A percentile compares a stretch with the other conserved stretches of the same genome.
phyloP scores from a whole-genome alignment of 2,329 filamentous ascomycete species.

The Curvularia spicifera region DNA sequence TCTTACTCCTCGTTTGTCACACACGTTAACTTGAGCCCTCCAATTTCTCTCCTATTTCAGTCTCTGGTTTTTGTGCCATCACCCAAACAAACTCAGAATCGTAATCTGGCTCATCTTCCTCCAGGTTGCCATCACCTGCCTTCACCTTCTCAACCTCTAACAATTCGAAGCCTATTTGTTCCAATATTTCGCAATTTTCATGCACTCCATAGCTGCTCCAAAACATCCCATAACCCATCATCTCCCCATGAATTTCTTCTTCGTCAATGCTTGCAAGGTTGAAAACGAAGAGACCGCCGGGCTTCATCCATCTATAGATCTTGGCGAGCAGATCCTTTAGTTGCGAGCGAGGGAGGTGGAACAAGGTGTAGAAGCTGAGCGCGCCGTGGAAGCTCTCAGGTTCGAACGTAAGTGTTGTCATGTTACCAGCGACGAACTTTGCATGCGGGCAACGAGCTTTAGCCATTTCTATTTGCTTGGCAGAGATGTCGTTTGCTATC shows the following conservation, averaged over 20 bases:
- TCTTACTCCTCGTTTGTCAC: not conserved
- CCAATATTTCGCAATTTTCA: constrained; percentile 28
- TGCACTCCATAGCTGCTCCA: constrained; percentile 45
- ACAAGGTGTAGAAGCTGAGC: constrained; percentile 59
- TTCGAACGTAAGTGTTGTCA: constrained; percentile 46
- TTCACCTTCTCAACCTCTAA: constrained; percentile 25
- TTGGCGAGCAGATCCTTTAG: constrained; percentile 54
- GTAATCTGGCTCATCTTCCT: constrained; percentile 28
- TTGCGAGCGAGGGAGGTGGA: constrained; percentile 59
- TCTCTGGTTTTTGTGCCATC: constrained; percentile 15
- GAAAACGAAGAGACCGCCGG: constrained; percentile 52
- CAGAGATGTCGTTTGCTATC: constrained; percentile 51
- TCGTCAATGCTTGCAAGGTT: constrained; percentile 55
- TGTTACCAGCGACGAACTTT: constrained; percentile 44
- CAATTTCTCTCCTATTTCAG: not conserved
- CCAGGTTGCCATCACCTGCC: constrained; percentile 20
- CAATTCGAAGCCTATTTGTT: constrained; percentile 21
- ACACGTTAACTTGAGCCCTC: not conserved
- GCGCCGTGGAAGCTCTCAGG: constrained; percentile 54
- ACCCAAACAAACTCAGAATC: constrained; percentile 22
- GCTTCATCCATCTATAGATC: constrained; percentile 56
- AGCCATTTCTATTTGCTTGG: constrained; percentile 45
- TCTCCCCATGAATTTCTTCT: constrained; percentile 34
- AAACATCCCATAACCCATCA: constrained; percentile 42
- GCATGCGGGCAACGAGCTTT: constrained; percentile 10